Base-by-base conservation (phyloP, 345 rosid genomes). In the Isatis tinctoria region DNA sequence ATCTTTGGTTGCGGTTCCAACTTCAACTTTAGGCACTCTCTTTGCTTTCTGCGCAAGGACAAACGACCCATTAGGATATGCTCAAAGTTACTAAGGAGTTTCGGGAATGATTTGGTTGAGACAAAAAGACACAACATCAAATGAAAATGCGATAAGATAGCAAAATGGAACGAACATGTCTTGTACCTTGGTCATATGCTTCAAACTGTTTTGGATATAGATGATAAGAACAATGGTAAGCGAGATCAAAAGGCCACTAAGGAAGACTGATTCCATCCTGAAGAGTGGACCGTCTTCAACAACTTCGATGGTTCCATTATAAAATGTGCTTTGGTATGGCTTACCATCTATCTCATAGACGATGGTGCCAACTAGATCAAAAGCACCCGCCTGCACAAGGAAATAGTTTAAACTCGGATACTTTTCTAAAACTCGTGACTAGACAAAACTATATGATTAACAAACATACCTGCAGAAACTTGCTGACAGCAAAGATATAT, bases 291-390 rank as follows among this genome's bases (percentile, higher is more conserved):
- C 97, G 33, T 83, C 79, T 74, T 95, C 99, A 49, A 88, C 82
- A 68, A 92, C 96, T 85, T 95, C 99, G n/a, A 95, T 73, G 68
- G 98, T 90, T 69, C 92, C 96, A 72, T 92, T 95, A 73, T 86
- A 87, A 78, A 90, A 92, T 28, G 80, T 81, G 78, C 78, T 92
- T 69, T 87, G 86, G 77, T 84, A 90, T 20, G 92, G 91, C 53
- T 87, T 85, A 75, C 88, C 91, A 79, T 90, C 91, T 44, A 95
- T 83, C 75, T 92, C 92, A 49, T 88, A 92, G 18, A 90, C 39
- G 59, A 95, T 83, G 37, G 87, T 83, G 32, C 94, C 99, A 68
- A 90, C 97, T 9, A 95, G 89, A 85, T 95, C 99, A 80, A 92
- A 95, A 37, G 77, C 87, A 67, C 98, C 98, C 24, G 96, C 83